Evolutionary conservation across 2,329 filamentous ascomycete genomes (phyloP).

Genomic region (Aureobasidium sp.): DNA sequence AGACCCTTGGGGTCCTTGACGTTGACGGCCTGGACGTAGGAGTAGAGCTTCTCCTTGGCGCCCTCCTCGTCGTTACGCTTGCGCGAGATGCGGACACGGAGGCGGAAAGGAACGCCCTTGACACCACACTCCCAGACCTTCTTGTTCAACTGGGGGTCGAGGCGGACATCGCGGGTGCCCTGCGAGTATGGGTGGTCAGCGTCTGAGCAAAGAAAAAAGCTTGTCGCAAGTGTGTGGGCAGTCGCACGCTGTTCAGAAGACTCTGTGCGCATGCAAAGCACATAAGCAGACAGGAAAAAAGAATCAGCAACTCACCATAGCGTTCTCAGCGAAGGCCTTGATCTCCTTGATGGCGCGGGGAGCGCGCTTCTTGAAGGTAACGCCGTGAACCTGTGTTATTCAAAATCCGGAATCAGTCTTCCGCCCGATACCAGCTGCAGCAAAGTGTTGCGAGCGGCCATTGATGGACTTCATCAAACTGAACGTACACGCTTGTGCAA

Average conservation of each 20-base stretch:
- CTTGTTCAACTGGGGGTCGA: conserved; percentile 99
- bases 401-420: conserved; percentile 51
- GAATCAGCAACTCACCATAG: conserved; percentile 70
- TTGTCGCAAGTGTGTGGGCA: background rate
- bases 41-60: conserved; percentile 99
- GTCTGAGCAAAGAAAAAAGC: background rate
- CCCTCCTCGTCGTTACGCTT: conserved; percentile 99
- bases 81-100: conserved; percentile 96
- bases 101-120: conserved; percentile 96
- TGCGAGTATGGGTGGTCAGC: conserved; percentile 34
- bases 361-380: conserved; percentile 99
- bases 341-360: conserved; percentile 99
- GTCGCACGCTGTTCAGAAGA: background rate
- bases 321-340: conserved; percentile 81
- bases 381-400: conserved; percentile 74
- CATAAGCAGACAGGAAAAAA: background rate
- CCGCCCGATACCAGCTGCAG: conserved; percentile 51
- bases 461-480: conserved; percentile 67
- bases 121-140: conserved; percentile 99
- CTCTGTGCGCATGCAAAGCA: background rate
- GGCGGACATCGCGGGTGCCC: conserved; percentile 94
- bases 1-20: conserved; percentile 99
- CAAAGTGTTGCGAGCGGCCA: conserved; percentile 30
- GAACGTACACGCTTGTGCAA: conserved; percentile 96
- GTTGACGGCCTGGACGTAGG: conserved; percentile 98